These are phyloP conservation scores for Colletotrichum trifolii DNA, from an alignment of 2,329 filamentous ascomycete species.

Conservation along the genomic window DNA sequence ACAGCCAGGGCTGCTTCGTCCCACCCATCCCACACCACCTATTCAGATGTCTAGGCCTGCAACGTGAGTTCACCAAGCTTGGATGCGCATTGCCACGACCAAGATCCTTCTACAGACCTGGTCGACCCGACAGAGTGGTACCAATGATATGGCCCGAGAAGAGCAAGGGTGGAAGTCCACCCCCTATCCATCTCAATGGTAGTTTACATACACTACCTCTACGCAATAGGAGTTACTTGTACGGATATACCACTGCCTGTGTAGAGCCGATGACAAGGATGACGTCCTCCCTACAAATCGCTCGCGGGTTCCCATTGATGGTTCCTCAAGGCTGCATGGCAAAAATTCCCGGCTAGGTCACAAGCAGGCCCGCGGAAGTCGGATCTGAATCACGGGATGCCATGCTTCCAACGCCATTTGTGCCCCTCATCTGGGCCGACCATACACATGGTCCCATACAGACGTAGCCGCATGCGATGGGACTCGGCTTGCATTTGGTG, in stretches of 20 bases:
- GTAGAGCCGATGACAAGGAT: constrained; percentile 8
- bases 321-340: constrained; percentile 25
- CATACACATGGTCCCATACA: background rate
- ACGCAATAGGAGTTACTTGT: too few relatives aligned
- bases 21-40: constrained; percentile 1
- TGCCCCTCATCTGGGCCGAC: background rate
- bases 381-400: constrained; percentile 3
- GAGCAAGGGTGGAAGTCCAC: background rate
- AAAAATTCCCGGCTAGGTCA: constrained; percentile 24
- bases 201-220: too few relatives aligned
- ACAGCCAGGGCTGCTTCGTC: constrained; percentile 1
- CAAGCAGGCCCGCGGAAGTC: constrained; percentile 16
- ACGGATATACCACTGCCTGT: too few relatives aligned
- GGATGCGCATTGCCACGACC: constrained; percentile 20
- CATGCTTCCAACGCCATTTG: background rate
- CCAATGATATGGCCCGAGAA: constrained; percentile 7
- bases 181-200: constrained; percentile 11
- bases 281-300: background rate
- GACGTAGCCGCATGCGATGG: background rate
- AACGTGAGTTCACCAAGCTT: background rate
- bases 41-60: background rate
- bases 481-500: background rate
- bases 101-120: constrained; percentile 5
- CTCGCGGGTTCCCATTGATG: constrained; percentile 3
- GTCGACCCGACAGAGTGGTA: constrained; percentile 16